Base-by-base conservation (phyloP, 805 yeast species). In the Cyberlindnera xylosilytica region DNA sequence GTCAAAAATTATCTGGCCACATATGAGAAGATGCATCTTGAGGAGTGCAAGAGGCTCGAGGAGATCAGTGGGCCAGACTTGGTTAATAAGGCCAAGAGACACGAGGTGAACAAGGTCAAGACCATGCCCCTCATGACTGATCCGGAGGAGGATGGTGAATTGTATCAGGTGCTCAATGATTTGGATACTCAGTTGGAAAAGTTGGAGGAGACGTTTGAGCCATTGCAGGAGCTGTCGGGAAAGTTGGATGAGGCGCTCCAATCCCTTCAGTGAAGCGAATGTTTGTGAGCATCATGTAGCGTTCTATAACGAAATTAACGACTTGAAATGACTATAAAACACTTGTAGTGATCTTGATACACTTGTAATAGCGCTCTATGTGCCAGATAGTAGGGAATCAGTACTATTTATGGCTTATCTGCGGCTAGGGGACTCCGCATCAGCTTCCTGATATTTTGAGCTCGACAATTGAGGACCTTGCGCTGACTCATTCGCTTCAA, bases 151-250 rank as follows among this genome's bases (percentile, higher is more conserved):
- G 45, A 46, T 8, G 44, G 27, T 5, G 47, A 39, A 11, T 23
- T 51, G 16, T 19, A 31, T 1, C 42, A 41, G 4, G 11, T 53
- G 17, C 34, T 51, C 27, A 22, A 39, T 1, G 52, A 51, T 3
- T 24, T 53, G 28, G 52, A 51, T 12, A 13, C 28, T 1, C 51
- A 53, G 24, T 15, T 53, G 20, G 27, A 37, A 6, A 51, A 48
- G 31, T 34, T 53, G 18, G 39, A 39, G 28, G 31, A 33, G 7
- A 45, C 41, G 5, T 46, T 52, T 6, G 46, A 40, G 6, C 42
- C 44, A 8, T 39, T 51, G 3, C 38, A 46, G 7, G 40, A 39
- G 7, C 41, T 53, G 1, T 35, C 54, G 1, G 15, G 24, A 3
- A 42, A 37, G 18, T 15, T 53, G 6, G 55, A 53, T 27, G 36